Evolutionary conservation across 2,329 filamentous ascomycete genomes (phyloP), one percentile per base, ranked within the genome.

Genomic region (Apiospora aurea): DNA sequence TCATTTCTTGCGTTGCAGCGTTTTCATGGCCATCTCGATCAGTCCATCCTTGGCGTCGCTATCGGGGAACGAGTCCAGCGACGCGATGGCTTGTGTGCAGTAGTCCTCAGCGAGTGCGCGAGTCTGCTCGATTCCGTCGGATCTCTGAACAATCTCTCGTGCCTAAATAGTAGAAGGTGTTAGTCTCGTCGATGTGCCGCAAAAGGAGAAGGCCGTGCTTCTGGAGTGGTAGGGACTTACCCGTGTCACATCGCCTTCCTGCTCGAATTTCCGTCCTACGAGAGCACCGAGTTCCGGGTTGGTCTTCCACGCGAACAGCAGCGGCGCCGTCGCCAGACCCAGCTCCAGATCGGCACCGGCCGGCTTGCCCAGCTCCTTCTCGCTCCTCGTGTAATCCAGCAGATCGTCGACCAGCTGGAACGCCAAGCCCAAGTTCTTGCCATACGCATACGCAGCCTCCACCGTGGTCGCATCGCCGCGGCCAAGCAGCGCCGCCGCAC

Each of bases 401-500:
- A 99, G 94, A 81, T 99, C 96, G 80, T 99, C 96, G 21, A 99
- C 96, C 13, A 99, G 88, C 86, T 99, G 96, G 84, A 99, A 99
- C 1, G 96, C 96, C 71, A 99, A 84, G 1, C 96, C 96, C 67
- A 99, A 82, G 78, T 99, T 98, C 83, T 94, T 94, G 70, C 96
- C 96, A 79, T 98, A 99, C 21, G 89, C 83, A 80, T 99, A 99
- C 1, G 96, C 94, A 13, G 95, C 93, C 76, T 99, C 95, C 2
- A 98, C 94, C 1, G 96, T 94, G 73, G 92, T 88, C 0, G 88
- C 87, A 46, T 95, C 89, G 46, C 92, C 90, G 18, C 94, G 91
- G 43, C 96, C 95, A 24, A 99, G 87, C 66, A 99, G 85, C 2
- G 96, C 96, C 2, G 96, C 90, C 0, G 96, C 95, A 69, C 96